Base-by-base conservation (phyloP, 805 yeast species). In the Sugiyamaella valdiviana region DNA sequence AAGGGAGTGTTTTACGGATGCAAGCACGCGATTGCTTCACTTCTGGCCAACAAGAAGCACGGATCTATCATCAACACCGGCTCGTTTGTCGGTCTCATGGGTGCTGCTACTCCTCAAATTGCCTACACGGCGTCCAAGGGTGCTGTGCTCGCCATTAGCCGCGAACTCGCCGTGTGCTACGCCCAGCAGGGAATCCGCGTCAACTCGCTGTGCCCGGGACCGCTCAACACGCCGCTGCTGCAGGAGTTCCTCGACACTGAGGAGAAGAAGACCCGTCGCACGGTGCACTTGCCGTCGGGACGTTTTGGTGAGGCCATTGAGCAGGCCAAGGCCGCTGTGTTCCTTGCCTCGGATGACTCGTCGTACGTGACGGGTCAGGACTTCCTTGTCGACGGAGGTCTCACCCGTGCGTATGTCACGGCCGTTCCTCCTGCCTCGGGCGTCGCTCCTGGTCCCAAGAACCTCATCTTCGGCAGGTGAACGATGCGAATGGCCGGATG, bases 221-320 rank as follows among this genome's bases (percentile, higher is more conserved):
- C 79, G 61, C 74, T 78, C 51, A 76, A 76, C 62, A 78, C 82
- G 14, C 82, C 82, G n/a, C 69, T 78, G 60, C 73, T 80, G 49
- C 76, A 74, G 64, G 76, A 71, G 53, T 79, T 78, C 50, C 56
- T 76, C 22, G 76, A 75, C 26, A 67, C 75, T 20, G 77, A 80
- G 73, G 81, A 77, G 60, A 64, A 71, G 56, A 72, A 69, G 63
- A 66, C 71, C 48, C 62, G 69, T 26, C 59, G 69, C 49, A 63
- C 67, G 9, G 67, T 65, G 26, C 69, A 65, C 46, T 51, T 65
- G 22, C 83, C 83, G 46, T 69, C 73, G 73, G 76, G 78, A 58
- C 71, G 82, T 61, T 77, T 78, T 75, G 82, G 83, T 41, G 82
- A 78, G 59, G 82, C 82, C 48, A 77, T 78, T 62, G 83, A 78